phyloP scores from a whole-genome alignment of 2,329 filamentous ascomycete genomes.

The Cryphonectria parasitica region DNA sequence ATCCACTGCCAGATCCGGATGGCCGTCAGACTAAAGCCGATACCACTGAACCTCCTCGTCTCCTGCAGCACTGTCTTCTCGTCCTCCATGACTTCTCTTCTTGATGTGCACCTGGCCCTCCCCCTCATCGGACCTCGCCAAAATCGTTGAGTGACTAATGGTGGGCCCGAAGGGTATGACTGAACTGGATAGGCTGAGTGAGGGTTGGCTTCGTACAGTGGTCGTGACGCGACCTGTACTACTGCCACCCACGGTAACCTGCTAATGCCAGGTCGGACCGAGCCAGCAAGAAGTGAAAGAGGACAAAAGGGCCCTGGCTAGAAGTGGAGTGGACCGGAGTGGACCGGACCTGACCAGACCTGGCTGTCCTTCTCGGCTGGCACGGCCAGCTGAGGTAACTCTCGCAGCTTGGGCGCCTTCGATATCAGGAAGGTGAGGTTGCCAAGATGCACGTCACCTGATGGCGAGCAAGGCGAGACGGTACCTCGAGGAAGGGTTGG shows the following conservation, averaged over 20 bases:
- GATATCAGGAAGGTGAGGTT: conserved; percentile 15
- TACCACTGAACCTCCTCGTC: conserved; percentile 28
- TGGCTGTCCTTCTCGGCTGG: background rate
- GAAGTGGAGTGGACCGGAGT: background rate
- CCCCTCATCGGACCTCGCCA: background rate
- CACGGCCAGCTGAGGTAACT: background rate
- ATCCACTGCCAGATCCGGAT: conserved; percentile 33
- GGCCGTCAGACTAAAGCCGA: conserved; percentile 26
- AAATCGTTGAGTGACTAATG: background rate
- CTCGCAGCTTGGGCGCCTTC: conserved; percentile 12
- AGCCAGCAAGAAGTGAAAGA: background rate
- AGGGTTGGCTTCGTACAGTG: background rate
- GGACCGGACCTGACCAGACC: background rate
- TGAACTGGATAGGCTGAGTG: background rate
- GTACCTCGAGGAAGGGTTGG: background rate
- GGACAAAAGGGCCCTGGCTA: background rate
- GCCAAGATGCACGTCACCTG: conserved; percentile 10
- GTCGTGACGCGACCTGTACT: background rate
- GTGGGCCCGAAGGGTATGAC: too few relatives aligned
- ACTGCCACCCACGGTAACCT: background rate
- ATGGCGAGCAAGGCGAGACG: conserved; percentile 5
- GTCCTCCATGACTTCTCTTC: conserved; percentile 21
- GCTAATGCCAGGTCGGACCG: background rate
- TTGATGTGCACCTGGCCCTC: background rate
- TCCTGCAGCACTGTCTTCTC: conserved; percentile 14